A percentile compares a stretch with the other conserved stretches of the same genome.
Evolutionary conservation across 805 yeast species (phyloP).

Genomic region (Candida ascalaphidarum): DNA sequence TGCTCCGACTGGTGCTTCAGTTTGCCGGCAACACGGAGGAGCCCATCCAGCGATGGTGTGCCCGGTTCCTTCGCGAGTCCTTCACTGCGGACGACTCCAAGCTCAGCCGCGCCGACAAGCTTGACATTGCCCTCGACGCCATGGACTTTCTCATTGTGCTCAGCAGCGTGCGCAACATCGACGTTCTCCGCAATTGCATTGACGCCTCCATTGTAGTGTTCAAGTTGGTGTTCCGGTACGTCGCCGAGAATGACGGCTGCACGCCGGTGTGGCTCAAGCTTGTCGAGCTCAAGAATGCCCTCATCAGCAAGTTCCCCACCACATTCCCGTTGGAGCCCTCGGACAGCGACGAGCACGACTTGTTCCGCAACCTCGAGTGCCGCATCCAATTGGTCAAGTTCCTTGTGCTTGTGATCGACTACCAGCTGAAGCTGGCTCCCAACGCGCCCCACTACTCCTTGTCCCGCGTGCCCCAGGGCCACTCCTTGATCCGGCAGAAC

Average conservation of each 20-base stretch:
- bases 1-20: slow-evolving; percentile 34
- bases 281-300: slow-evolving; percentile 43
- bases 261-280: slow-evolving; percentile 48
- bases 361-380: slow-evolving; percentile 44
- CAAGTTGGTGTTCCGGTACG: slow-evolving; percentile 35
- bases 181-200: slow-evolving; percentile 21
- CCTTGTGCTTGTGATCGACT: slow-evolving; percentile 39
- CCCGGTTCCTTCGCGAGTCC: slow-evolving; percentile 28
- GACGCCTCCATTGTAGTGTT: slow-evolving; percentile 33
- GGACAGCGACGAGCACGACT: slow-evolving; percentile 41
- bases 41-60: slow-evolving; percentile 32
- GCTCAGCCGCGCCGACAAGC: slow-evolving; percentile 18
- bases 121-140: slow-evolving; percentile 33
- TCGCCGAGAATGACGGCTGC: slow-evolving; percentile 40
- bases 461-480: slow-evolving; percentile 43
- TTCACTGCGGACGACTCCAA: slow-evolving; percentile 18
- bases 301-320: slow-evolving; percentile 56
- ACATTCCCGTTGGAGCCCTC: slow-evolving; percentile 43
- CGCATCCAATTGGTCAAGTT: slow-evolving; percentile 69
- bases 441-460: slow-evolving; percentile 36
- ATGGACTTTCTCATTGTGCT: slow-evolving; percentile 22
- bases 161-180: slow-evolving; percentile 18
- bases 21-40: slow-evolving; percentile 26
- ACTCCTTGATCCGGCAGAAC: slow-evolving; percentile 51
- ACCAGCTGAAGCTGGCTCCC: slow-evolving; percentile 35